Percentiles rank a stretch among this genome's conserved stretches.
These are phyloP conservation scores for Cunninghamia lanceolata DNA, from an alignment of 75 land plant species.

Conservation along the genomic window DNA sequence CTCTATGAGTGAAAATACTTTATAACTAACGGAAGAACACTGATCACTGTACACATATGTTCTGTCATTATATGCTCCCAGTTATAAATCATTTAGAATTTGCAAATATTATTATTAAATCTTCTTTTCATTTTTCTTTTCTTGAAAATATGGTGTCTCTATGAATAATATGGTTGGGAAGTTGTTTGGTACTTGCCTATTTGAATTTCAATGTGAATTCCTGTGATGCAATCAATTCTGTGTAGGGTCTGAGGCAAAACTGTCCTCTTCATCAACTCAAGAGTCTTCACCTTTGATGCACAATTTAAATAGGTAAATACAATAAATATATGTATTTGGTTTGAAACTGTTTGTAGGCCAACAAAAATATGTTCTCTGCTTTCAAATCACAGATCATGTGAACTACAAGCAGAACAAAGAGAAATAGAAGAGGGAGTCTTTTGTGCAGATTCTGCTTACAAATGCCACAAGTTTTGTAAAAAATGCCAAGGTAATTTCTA, in stretches of 20 bases:
- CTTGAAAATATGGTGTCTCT: background rate
- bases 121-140: background rate
- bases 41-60: background rate
- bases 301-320: constrained; percentile 4
- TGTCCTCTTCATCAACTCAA: background rate
- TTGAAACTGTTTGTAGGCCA: background rate
- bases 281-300: constrained; percentile 13
- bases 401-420: constrained; percentile 22
- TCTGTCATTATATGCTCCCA: background rate
- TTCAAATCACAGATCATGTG: constrained; percentile 24
- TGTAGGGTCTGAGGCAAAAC: background rate
- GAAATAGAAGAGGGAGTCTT: constrained; percentile 35
- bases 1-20: background rate
- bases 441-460: constrained; percentile 29
- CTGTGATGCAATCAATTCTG: background rate
- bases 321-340: background rate
- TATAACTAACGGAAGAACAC: background rate
- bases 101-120: too few species aligned
- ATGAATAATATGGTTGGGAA: background rate
- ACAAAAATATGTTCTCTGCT: background rate
- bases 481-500: constrained; percentile 57
- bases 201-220: background rate
- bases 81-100: background rate
- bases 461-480: constrained; percentile 29
- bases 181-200: background rate